phyloP scores from a whole-genome alignment of 2,329 filamentous ascomycete species.

The Sordariomycetes sp. region DNA sequence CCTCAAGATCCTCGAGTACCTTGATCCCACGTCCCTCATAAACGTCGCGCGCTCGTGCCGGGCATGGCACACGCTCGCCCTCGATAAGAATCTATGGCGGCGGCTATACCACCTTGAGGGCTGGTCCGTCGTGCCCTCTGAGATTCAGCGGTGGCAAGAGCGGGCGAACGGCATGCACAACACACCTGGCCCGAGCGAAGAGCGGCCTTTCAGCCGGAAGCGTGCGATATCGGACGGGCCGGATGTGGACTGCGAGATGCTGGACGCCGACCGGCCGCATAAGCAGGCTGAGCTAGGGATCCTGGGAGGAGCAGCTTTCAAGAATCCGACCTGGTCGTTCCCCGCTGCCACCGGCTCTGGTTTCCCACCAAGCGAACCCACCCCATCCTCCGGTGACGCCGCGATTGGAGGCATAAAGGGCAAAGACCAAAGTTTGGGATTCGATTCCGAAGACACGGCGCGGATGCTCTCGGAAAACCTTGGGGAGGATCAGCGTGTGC shows the following conservation, averaged over 20 bases:
- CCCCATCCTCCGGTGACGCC: background rate
- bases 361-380: background rate
- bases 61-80: constrained; percentile 69
- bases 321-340: constrained; percentile 11
- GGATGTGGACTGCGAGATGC: constrained; percentile 13
- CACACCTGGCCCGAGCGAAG: background rate
- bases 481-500: background rate
- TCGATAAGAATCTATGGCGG: constrained; percentile 83
- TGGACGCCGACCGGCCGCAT: constrained; percentile 18
- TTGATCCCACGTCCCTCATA: constrained; percentile 72
- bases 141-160: constrained; percentile 35
- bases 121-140: constrained; percentile 61
- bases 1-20: constrained; percentile 76
- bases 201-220: background rate
- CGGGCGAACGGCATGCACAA: background rate
- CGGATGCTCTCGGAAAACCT: background rate
- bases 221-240: background rate
- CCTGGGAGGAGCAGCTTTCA: constrained; percentile 14
- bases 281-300: constrained; percentile 13
- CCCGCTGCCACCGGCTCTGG: background rate
- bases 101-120: constrained; percentile 74
- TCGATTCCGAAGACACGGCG: background rate
- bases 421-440: background rate
- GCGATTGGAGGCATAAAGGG: background rate
- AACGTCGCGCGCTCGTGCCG: constrained; percentile 69